Conservation (phyloP, 768 basidiomycete species). For the Macrolepiota dolichaula region DNA sequence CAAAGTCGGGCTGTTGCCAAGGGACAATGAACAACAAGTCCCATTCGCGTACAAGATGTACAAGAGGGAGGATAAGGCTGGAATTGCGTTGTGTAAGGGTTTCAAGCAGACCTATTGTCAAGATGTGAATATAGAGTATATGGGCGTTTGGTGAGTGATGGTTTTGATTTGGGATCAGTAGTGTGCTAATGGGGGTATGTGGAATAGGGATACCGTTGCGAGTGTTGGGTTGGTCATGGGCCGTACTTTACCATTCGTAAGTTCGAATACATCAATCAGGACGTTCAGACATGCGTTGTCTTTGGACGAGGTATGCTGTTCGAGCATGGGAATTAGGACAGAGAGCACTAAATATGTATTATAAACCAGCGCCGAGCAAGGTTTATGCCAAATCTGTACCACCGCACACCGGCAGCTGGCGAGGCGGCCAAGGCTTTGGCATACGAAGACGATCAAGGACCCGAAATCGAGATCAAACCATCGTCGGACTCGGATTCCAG, state of each 20-base stretch:
- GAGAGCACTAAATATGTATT: neutral
- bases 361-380: slow-evolving; percentile 63
- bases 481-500: slow-evolving; percentile 13
- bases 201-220: slow-evolving; percentile 72
- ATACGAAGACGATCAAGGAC: slow-evolving; percentile 9
- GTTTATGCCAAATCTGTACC: slow-evolving; percentile 63
- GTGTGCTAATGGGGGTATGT: neutral
- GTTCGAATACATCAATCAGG: slow-evolving; percentile 58
- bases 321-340: neutral
- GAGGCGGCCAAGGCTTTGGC: slow-evolving; percentile 25
- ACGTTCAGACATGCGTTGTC: slow-evolving; percentile 76
- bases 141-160: slow-evolving; percentile 67
- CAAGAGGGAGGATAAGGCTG: slow-evolving; percentile 43
- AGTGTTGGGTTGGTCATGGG: slow-evolving; percentile 68
- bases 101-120: slow-evolving; percentile 75
- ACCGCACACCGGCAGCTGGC: slow-evolving; percentile 34
- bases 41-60: slow-evolving; percentile 76
- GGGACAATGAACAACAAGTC: slow-evolving; percentile 65
- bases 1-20: slow-evolving; percentile 72
- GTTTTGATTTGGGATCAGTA: neutral
- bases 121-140: slow-evolving; percentile 68
- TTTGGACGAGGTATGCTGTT: slow-evolving; percentile 62
- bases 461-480: neutral
- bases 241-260: slow-evolving; percentile 64
- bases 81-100: slow-evolving; percentile 47